Evolutionary conservation across 1,139 yeast genomes (phyloP), one percentile per base, ranked within the genome.

Genomic region (Pichia norvegensis): DNA sequence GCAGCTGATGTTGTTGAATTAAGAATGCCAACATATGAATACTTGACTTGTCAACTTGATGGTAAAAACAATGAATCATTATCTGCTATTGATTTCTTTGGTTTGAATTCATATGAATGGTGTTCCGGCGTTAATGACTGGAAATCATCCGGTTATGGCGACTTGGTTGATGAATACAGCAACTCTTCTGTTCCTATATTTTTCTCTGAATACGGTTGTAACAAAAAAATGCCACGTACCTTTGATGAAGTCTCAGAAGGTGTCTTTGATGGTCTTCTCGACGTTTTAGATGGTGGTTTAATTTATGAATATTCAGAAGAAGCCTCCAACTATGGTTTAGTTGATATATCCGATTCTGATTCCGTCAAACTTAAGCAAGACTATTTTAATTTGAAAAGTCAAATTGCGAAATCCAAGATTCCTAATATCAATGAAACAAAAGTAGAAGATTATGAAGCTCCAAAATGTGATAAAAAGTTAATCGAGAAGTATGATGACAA

Each of bases 21-120:
- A 55, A 78, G 96, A 64, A 67, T 75, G 47, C 85, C 87, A 35
- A 78, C 92, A 52, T 85, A 87, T 64, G 83, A 81, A 58, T 90
- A 86, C 64, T 74, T 90, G 57, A 81, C 87, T 51, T 90, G 97
- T 67, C 81, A 81, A 50, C 61, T 70, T 40, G 67, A 68, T 48
- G 76, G 72, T 37, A 71, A 69, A 35, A 70, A 72, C 29, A 84
- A 79, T 43, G 76, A 70, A 33, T 16, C 37, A 19, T 9, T 35
- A 13, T 80, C 92, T 42, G 72, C 70, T 38, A 79, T 95, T 17
- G 97, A 88, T 62, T 88, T 88, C 67, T 86, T 85, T 60, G 97
- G 96, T 45, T 76, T 90, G 59, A 88, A 90, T 70, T 84, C 92
- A 56, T 88, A 88, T 66, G 87, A 84, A 64, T 82, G 97, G 97